Percentiles rank a stretch among this genome's conserved stretches.
phyloP scores from a whole-genome alignment of 176 grass and related monocot species.

The Oryza meyeriana region DNA sequence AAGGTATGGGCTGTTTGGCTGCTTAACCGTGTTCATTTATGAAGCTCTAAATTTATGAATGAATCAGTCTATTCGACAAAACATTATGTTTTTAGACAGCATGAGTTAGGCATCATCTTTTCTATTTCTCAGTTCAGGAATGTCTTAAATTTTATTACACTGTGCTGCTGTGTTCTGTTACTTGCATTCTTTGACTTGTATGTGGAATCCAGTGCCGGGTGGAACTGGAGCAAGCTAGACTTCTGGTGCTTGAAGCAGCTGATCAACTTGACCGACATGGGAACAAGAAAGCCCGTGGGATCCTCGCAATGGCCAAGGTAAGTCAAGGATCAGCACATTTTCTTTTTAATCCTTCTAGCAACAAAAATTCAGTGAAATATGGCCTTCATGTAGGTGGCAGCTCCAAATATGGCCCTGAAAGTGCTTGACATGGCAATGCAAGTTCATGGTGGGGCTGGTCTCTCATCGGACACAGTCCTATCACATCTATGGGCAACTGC shows the following conservation, averaged over 20 bases:
- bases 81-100: not conserved
- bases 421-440: constrained; percentile 95
- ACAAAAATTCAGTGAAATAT: not conserved
- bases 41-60: not conserved
- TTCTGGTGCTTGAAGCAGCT: constrained; percentile 87
- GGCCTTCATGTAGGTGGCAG: constrained; percentile 58
- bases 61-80: not conserved
- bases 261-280: constrained; percentile 79
- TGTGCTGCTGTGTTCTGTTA: not conserved
- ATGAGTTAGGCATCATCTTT: not conserved
- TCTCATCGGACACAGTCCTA: constrained; percentile 70
- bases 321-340: not conserved
- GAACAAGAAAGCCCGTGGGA: constrained; percentile 79
- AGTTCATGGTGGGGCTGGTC: constrained; percentile 83
- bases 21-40: not conserved
- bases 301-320: constrained; percentile 97
- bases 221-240: constrained; percentile 85
- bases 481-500: constrained; percentile 85
- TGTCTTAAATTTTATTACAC: not conserved
- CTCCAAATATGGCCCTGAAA: constrained; percentile 92
- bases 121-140: not conserved
- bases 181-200: constrained; percentile 1
- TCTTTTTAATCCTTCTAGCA: not conserved
- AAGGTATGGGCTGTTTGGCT: constrained; percentile 42
- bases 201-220: constrained; percentile 65